Evolutionary conservation across 2,329 filamentous ascomycete genomes (phyloP).

Genomic region (Epichloe amarillans): DNA sequence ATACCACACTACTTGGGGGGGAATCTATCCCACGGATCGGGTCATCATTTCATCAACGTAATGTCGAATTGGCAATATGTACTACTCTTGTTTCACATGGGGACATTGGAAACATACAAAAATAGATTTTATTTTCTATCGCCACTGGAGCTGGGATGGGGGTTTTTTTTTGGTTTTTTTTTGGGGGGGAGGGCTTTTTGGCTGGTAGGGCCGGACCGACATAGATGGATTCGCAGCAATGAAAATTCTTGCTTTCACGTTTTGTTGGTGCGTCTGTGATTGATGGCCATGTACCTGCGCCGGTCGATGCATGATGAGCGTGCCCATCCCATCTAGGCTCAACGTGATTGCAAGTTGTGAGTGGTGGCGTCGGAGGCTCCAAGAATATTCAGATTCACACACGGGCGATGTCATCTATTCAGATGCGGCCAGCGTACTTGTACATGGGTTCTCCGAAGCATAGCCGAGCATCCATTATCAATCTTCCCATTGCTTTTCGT

Average conservation of each 20-base stretch:
- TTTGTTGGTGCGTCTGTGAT: too few species aligned
- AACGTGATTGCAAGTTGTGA: too few species aligned
- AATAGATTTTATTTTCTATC: background rate
- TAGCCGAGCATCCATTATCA: background rate
- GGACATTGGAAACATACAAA: background rate
- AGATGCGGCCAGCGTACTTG: too few species aligned
- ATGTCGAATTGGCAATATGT: background rate
- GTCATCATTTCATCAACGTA: background rate
- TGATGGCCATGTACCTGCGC: too few species aligned
- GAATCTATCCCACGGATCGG: background rate
- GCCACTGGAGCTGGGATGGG: background rate
- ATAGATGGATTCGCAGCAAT: background rate
- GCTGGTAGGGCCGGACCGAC: background rate
- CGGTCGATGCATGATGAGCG: too few species aligned
- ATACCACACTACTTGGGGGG: background rate
- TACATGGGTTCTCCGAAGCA: too few species aligned
- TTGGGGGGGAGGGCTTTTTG: background rate
- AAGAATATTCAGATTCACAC: too few species aligned
- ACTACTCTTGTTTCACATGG: background rate
- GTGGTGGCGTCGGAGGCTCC: too few species aligned
- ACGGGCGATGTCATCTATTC: too few species aligned
- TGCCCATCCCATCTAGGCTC: too few species aligned
- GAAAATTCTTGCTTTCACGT: background rate
- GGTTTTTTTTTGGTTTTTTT: background rate
- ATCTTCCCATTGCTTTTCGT: background rate